Evolutionary conservation across 495 filamentous ascomycete species (phyloP), one percentile per base, ranked within the genome.

Genomic region (Trichoderma reesei): DNA sequence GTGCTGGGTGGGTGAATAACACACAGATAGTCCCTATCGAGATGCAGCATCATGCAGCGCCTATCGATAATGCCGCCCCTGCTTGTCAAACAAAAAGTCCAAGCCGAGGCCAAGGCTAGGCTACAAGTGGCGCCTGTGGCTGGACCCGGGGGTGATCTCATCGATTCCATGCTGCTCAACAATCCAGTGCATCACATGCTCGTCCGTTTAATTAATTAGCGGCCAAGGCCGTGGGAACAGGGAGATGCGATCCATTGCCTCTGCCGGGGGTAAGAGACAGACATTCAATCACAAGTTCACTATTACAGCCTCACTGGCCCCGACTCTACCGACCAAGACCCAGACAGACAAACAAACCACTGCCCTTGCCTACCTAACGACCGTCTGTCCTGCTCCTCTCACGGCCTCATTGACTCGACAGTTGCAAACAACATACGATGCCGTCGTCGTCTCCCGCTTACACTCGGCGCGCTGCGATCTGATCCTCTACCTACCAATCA

Each of bases 101-200:
- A 44, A 16, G n/a, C n/a, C n/a, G n/a, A n/a, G n/a, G n/a, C n/a
- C 8, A 44, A 10, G 13, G 41, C 41, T 51, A 51, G 26, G 46
- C 46, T 18, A 34, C 31, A 56, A 33, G 51, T 56, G 48, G 48
- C 48, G 51, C n/a, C 51, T 34, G 51, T 56, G 51, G 51, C 51
- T 7, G 20, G 9, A 33, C 20, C 48, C 51, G 20, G 8, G 20
- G 51, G 51, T 56, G 51, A 56, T 56, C 51, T 56, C 51, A 56
- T 56, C 31, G 20, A 5, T 39, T 4, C 37, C n/a, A n/a, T n/a
- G 37, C 51, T 56, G 9, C 51, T 56, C 51, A 56, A 56, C 51
- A 56, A 56, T 56, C 51, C n/a, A n/a, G n/a, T n/a, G n/a, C 51
- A 56, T 56, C 51, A 56, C 51, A 56, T 56, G 51, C 51, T 56